Evolutionary conservation across 805 yeast genomes (phyloP).

Genomic region (Candida tibetensis): DNA sequence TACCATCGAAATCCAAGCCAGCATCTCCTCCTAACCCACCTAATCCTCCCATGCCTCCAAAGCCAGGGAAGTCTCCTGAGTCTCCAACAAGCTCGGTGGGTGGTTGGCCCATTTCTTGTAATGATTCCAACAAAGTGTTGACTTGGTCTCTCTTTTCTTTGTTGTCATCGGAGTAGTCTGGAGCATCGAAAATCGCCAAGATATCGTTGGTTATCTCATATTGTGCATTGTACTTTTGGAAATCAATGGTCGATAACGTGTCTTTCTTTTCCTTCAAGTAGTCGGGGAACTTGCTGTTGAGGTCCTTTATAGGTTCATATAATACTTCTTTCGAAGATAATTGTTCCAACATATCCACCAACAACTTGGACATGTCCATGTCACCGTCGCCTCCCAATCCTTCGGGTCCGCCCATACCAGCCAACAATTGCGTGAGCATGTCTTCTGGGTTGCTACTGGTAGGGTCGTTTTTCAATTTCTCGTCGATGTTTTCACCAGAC

Average conservation of each 20-base stretch:
- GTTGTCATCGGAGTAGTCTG: conserved; percentile 55
- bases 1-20: conserved; percentile 47
- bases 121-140: conserved; percentile 57
- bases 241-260: conserved; percentile 44
- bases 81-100: conserved; percentile 73
- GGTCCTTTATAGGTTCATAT: conserved; percentile 83
- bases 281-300: conserved; percentile 66
- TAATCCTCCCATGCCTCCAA: conserved; percentile 40
- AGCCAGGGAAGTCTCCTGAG: conserved; percentile 45
- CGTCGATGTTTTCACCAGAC: conserved; percentile 69
- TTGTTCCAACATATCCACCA: conserved; percentile 75
- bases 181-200: conserved; percentile 62
- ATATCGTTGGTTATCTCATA: conserved; percentile 58
- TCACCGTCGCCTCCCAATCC: conserved; percentile 39
- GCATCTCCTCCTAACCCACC: conserved; percentile 26
- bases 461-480: conserved; percentile 48
- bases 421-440: conserved; percentile 60
- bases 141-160: conserved; percentile 47
- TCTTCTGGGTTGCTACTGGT: conserved; percentile 42
- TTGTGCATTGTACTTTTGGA: conserved; percentile 58
- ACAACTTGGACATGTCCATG: conserved; percentile 60
- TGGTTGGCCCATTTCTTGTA: conserved; percentile 76
- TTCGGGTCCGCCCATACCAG: conserved; percentile 39
- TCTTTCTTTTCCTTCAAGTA: conserved; percentile 61
- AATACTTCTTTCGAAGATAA: conserved; percentile 81